Base-by-base conservation (phyloP, 1,284 basidiomycete species). In the Rugosomyces carneus region DNA sequence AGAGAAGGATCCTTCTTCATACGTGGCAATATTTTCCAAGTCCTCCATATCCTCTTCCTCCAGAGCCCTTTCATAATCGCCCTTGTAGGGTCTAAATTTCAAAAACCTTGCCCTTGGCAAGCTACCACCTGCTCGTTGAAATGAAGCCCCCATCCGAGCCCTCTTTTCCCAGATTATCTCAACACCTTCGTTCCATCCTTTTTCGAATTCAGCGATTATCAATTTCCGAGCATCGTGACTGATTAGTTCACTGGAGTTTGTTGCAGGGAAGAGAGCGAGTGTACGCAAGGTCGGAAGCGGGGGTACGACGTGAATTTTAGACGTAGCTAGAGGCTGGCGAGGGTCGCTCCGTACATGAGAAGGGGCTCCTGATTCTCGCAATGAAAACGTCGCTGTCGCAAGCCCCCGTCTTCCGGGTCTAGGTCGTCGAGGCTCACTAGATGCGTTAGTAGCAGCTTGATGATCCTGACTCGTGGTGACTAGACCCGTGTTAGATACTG, bases 381-480 rank as follows among this genome's bases (percentile, higher is more conserved):
- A 53, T 2, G 79, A 78, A 52, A 82, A 71, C 0, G 77, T 73
- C 15, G 80, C 71, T 5, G 70, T 72, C 2, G 78, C 74, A 10
- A 83, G 48, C 8, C 79, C 78, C 40, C 67, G 70, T 37, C 79
- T 65, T 11, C 79, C 76, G 26, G 61, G 61, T 51, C 64, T 66
- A 35, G 51, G 29, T 19, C 50, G 40, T 37, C 50, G 45, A 9
- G 37, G 47, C 38, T 45, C 18, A 36, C 24, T 5, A 9, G 37
- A 13, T 21, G 27, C 13, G 9, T 42, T 35, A 7, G 27, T 23
- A 7, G 16, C 1, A 3, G 10, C 24, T n/a, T n/a, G n/a, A 16
- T 26, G 15, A 1, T 20, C 10, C 8, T 16, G 24, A n/a, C 16
- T 15, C 29, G n/a, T n/a, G n/a, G 29, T 13, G 4, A n/a, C 29